Evolutionary conservation across 306 rosid species (phyloP), one percentile per base, ranked within the genome.

Genomic region (Vicia sativa): DNA sequence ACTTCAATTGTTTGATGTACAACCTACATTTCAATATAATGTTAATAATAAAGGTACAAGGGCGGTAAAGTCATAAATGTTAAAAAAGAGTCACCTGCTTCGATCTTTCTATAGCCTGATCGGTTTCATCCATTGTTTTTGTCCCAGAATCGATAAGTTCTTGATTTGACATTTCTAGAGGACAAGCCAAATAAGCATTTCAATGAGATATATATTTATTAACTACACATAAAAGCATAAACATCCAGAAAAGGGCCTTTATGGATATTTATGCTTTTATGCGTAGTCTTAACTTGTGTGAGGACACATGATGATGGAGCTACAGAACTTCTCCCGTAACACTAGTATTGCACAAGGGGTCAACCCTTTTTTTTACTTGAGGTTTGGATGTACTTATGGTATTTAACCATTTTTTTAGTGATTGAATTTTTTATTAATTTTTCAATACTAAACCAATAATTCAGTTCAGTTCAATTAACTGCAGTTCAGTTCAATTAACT

Each of bases 1-100:
- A 93, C 96, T 87, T 90, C 97, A 78, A 93, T 4, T 48, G 99
- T 93, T 80, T 93, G 89, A 72, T 83, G 93, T 56, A 93, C 98
- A 82, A 83, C 90, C 98, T 90, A 79, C 28, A 64, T 23, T 41
- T 64, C 10, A 55, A 26, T 11, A 72, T 53, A 39, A 53, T 25
- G 29, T 10, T 61, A 37, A 82, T 74, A 84, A 55, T 18, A 67
- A 54, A 50, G 46, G 19, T 48, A 78, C 16, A 65, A 31, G 59
- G 78, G 26, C 12, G 55, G 68, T 9, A 14, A 35, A 59, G 59
- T 44, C 44, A 57, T 25, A 19, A 38, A 19, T 48, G 49, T 48
- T 23, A 54, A 73, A 59, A 70, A 78, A 57, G 53, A 63, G 55
- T 49, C 73, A 90, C 99, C 92, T 93, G 88, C 75, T 90, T 76